A percentile compares a stretch with the other conserved stretches of the same genome.
phyloP scores from a whole-genome alignment of 495 filamentous ascomycete species.

The Neurospora sublineolata region DNA sequence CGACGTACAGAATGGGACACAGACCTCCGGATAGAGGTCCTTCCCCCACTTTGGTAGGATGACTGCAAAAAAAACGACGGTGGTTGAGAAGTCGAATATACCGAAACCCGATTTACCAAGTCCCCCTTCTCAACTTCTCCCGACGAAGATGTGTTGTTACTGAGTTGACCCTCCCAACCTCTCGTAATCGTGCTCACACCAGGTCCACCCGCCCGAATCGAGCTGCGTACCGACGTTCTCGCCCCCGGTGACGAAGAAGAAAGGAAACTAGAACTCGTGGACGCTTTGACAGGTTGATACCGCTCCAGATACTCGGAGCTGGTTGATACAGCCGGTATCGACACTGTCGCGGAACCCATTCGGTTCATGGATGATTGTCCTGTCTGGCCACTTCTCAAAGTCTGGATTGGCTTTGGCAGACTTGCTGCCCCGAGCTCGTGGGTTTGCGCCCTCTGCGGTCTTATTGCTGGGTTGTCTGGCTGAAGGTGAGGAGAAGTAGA shows the following conservation, averaged over 20 bases:
- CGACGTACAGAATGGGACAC: not conserved
- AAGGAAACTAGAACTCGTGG: not conserved
- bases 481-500: not conserved
- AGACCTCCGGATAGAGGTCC: not conserved
- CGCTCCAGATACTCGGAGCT: slow-evolving; percentile 7
- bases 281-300: not conserved
- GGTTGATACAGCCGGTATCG: not conserved
- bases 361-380: not conserved
- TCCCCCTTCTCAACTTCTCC: not conserved
- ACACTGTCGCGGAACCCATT: not conserved
- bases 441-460: not conserved
- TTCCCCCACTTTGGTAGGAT: not conserved
- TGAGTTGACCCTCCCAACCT: not conserved
- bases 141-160: not conserved
- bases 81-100: not conserved
- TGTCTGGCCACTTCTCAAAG: not conserved
- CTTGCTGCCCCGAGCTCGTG: not conserved
- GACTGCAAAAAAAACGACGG: not conserved
- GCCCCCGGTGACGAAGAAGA: not conserved
- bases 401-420: not conserved
- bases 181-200: not conserved
- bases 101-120: not conserved
- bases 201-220: not conserved
- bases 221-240: not conserved
- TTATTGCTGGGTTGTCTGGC: not conserved